Conservation (phyloP, 805 yeast species). For the Helenozyma baotianmanensis region DNA sequence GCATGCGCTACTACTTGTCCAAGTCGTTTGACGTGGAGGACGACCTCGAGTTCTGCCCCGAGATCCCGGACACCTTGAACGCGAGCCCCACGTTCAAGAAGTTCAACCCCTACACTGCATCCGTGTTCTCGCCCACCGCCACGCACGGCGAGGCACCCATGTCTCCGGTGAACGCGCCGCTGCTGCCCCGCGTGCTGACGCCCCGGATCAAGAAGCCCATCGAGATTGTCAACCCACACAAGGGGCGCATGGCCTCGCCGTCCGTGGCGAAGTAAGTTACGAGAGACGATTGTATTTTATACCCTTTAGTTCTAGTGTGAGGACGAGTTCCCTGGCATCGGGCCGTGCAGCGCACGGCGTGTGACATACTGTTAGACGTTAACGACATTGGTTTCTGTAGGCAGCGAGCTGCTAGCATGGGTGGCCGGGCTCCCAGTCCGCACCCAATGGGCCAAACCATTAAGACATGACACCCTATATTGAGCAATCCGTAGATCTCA, state of each 20-base stretch:
- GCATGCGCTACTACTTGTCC: conserved; percentile 53
- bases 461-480: too few relatives aligned
- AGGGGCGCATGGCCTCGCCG: conserved; percentile 52
- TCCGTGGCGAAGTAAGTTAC: conserved; percentile 19
- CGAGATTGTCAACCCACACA: conserved; percentile 60
- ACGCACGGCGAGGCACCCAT: background rate
- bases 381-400: too few relatives aligned
- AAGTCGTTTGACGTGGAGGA: conserved; percentile 61
- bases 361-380: too few relatives aligned
- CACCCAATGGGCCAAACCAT: too few relatives aligned
- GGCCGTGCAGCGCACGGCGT: too few relatives aligned
- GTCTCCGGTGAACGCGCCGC: conserved; percentile 13
- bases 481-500: too few relatives aligned
- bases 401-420: too few relatives aligned
- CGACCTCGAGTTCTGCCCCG: conserved; percentile 64
- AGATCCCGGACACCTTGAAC: conserved; percentile 35
- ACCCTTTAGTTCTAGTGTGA: too few relatives aligned
- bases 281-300: too few relatives aligned
- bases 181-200: conserved; percentile 43
- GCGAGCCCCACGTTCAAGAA: conserved; percentile 39
- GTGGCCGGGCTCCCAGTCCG: too few relatives aligned
- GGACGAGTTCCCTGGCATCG: too few relatives aligned
- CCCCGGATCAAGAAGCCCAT: conserved; percentile 57
- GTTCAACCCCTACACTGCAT: conserved; percentile 66
- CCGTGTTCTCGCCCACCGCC: conserved; percentile 50